Evolutionary conservation across 176 grass and related monocot species (phyloP).

Genomic region (Areca catechu): DNA sequence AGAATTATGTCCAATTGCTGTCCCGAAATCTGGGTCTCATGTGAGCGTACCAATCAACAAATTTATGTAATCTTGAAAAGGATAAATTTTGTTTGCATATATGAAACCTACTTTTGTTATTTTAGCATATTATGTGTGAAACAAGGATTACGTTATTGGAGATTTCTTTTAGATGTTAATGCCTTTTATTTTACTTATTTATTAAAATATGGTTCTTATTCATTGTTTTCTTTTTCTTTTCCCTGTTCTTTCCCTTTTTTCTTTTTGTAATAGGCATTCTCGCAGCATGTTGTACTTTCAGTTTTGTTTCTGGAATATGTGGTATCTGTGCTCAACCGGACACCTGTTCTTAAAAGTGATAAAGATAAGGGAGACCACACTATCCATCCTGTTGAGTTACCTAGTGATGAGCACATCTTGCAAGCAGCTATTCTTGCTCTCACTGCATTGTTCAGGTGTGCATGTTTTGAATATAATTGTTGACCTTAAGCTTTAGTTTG

Average conservation of each 20-base stretch:
- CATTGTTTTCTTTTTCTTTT: not conserved
- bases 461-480: conserved; percentile 23
- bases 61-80: too few species aligned
- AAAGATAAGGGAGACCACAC: conserved; percentile 57
- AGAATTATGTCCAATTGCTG: too few species aligned
- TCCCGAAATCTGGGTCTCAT: too few species aligned
- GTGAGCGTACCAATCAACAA: too few species aligned
- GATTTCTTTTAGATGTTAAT: not conserved
- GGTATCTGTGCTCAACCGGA: conserved; percentile 76
- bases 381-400: conserved; percentile 31
- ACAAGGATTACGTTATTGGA: too few species aligned
- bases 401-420: conserved; percentile 55
- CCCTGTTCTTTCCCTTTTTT: conserved; percentile 2
- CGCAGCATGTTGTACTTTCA: conserved; percentile 75
- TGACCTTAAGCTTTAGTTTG: not conserved
- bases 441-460: conserved; percentile 87
- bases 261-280: conserved; percentile 50
- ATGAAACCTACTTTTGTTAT: too few species aligned
- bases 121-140: too few species aligned
- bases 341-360: conserved; percentile 50
- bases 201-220: conserved; percentile 4
- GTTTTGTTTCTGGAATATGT: conserved; percentile 70
- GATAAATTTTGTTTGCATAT: too few species aligned
- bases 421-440: conserved; percentile 92
- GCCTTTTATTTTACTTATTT: not conserved